Evolutionary conservation across 202 grass and related monocot species (phyloP).

Genomic region (Carex sylvatica): DNA sequence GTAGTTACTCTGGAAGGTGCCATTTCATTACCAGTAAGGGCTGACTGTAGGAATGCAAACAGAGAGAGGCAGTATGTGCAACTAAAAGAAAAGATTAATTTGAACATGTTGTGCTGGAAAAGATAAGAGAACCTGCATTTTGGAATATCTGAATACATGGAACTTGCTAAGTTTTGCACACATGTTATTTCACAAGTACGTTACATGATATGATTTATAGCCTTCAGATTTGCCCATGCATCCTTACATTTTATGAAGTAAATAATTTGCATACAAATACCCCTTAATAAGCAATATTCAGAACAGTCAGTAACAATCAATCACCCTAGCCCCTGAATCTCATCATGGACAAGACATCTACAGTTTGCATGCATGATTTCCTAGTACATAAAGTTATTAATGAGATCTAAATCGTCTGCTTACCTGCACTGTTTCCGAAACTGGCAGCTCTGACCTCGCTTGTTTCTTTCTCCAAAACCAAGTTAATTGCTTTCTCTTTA

Average conservation of each 20-base stretch:
- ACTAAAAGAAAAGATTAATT: not conserved
- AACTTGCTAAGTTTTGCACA: not conserved
- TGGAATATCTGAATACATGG: not conserved
- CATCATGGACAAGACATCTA: not conserved
- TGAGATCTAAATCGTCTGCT: not conserved
- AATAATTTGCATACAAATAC: not conserved
- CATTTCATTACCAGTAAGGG: not conserved
- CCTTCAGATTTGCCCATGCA: not conserved
- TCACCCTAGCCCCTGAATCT: not conserved
- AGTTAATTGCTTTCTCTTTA: not conserved
- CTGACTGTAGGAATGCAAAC: not conserved
- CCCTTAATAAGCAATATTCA: not conserved
- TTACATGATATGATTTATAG: not conserved
- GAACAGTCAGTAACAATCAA: not conserved
- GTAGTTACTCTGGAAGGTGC: not conserved
- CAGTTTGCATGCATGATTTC: not conserved
- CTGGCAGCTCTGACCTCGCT: not conserved
- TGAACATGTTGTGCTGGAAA: not conserved
- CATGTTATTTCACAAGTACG: not conserved
- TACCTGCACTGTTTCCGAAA: not conserved
- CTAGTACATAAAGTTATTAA: not conserved
- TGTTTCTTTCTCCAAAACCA: slow-evolving; percentile 17
- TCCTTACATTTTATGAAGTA: not conserved
- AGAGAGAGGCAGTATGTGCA: not conserved
- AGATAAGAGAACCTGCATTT: not conserved